Conservation (phyloP, 768 basidiomycete genomes). For the Leccinum subtestaceum region DNA sequence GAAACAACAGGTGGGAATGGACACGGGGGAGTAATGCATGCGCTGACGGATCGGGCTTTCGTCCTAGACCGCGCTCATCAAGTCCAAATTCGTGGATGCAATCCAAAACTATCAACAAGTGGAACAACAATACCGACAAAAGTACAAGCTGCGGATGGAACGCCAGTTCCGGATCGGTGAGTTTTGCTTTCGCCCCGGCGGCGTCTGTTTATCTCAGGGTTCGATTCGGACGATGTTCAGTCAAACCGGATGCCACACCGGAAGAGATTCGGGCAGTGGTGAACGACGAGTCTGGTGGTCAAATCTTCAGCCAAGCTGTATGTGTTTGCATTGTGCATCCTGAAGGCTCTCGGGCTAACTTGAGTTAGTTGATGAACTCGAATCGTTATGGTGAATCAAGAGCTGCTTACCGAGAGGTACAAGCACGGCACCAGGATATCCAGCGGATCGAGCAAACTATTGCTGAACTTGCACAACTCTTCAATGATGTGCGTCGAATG, state of each 20-base stretch:
- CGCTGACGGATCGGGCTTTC: constrained; percentile 13
- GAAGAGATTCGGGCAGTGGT: constrained; percentile 88
- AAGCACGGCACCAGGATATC: constrained; percentile 94
- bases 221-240: constrained; percentile 35
- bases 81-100: constrained; percentile 79
- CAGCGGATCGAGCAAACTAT: constrained; percentile 93
- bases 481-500: constrained; percentile 74
- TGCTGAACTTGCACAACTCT: constrained; percentile 89
- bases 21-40: constrained; percentile 5
- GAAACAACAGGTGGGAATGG: constrained; percentile 62
- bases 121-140: constrained; percentile 74
- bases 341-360: constrained; percentile 1
- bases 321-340: constrained; percentile 9
- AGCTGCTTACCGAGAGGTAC: constrained; percentile 94
- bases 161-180: constrained; percentile 84
- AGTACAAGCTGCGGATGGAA: constrained; percentile 79
- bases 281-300: constrained; percentile 74
- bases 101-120: constrained; percentile 83
- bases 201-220: not conserved
- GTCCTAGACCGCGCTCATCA: constrained; percentile 55
- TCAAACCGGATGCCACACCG: constrained; percentile 89
- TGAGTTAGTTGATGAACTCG: constrained; percentile 75
- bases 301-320: constrained; percentile 90
- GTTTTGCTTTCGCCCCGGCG: constrained; percentile 12
- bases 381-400: constrained; percentile 89